Percentiles rank a stretch among this genome's conserved stretches.
Conservation (phyloP, 208 protist species). For the Leishmania lainsoni region DNA sequence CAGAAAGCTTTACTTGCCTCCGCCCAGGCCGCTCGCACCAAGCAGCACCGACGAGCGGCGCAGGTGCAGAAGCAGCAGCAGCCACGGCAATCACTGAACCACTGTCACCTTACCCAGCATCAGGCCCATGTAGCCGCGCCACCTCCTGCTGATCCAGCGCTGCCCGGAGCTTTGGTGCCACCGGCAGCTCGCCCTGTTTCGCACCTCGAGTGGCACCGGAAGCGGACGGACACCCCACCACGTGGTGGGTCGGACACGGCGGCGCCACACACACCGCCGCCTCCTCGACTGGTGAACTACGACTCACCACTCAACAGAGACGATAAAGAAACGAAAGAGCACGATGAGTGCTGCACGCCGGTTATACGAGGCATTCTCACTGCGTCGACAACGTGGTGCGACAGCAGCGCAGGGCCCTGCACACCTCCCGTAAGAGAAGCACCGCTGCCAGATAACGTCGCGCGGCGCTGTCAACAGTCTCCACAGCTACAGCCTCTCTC, state of each 20-base stretch:
- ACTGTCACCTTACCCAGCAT: not conserved
- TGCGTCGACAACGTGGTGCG: conserved; percentile 6
- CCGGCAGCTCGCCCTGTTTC: not conserved
- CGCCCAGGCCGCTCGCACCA: conserved; percentile 1
- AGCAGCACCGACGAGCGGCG: not conserved
- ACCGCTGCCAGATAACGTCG: not conserved
- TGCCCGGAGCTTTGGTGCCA: not conserved
- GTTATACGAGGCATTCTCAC: conserved; percentile 7
- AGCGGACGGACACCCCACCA: conserved; percentile 3
- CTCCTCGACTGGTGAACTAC: not conserved
- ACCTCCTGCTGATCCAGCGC: not conserved
- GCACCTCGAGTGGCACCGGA: not conserved
- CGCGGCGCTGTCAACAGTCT: not conserved
- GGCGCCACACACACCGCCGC: conserved; percentile 16
- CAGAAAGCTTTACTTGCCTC: conserved; percentile 1
- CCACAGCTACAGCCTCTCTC: conserved; percentile 1
- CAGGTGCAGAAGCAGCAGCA: conserved; percentile 2
- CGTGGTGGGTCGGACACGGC: not conserved
- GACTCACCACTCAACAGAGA: not conserved
- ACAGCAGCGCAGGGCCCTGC: conserved; percentile 12
- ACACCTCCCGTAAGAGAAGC: conserved; percentile 20
- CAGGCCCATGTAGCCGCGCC: not conserved
- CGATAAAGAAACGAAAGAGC: not conserved
- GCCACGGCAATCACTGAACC: not conserved
- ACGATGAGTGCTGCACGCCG: conserved; percentile 9